These are phyloP conservation scores for Poteriospumella lacustris DNA, from an alignment of 108 stramenopile genomes.

Conservation along the genomic window DNA sequence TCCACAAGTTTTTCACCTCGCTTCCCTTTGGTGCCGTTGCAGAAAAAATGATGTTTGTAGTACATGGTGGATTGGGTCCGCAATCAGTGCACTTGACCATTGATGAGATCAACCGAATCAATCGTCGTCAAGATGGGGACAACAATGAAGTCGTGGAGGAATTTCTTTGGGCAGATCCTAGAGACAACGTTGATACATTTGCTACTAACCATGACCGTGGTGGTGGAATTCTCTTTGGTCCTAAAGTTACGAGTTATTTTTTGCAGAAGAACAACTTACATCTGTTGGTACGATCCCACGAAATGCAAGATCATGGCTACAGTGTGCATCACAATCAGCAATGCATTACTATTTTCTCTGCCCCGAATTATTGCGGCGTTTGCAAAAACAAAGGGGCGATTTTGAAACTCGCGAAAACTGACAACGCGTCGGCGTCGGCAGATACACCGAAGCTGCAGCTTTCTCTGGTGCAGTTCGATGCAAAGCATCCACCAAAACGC, in stretches of 20 bases:
- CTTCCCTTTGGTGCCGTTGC: conserved; percentile 19
- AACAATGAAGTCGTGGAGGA: not conserved
- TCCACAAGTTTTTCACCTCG: conserved; percentile 4
- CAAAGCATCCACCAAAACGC: too few species aligned
- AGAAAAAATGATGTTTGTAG: not conserved
- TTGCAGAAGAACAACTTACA: conserved; percentile 16
- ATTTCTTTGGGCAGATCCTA: not conserved
- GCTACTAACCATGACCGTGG: not conserved
- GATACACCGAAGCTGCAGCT: too few species aligned
- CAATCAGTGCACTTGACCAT: not conserved
- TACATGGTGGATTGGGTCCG: conserved; percentile 16
- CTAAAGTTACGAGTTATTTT: not conserved
- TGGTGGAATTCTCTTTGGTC: not conserved
- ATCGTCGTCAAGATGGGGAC: not conserved
- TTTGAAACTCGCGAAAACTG: too few species aligned
- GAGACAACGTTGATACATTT: not conserved
- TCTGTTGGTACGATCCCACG: conserved; percentile 68
- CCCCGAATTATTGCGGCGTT: conserved; percentile 97
- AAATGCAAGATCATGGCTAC: conserved; percentile 95
- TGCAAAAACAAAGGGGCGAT: conserved; percentile 96
- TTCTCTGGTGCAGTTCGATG: too few species aligned
- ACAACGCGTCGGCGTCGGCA: too few species aligned
- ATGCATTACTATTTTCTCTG: conserved; percentile 93
- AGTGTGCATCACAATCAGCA: conserved; percentile 89
- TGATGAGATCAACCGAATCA: conserved; percentile 14